Evolutionary conservation across 176 grass and related monocot species (phyloP), one percentile per base, ranked within the genome.

Genomic region (Bothriochloa decipiens): DNA sequence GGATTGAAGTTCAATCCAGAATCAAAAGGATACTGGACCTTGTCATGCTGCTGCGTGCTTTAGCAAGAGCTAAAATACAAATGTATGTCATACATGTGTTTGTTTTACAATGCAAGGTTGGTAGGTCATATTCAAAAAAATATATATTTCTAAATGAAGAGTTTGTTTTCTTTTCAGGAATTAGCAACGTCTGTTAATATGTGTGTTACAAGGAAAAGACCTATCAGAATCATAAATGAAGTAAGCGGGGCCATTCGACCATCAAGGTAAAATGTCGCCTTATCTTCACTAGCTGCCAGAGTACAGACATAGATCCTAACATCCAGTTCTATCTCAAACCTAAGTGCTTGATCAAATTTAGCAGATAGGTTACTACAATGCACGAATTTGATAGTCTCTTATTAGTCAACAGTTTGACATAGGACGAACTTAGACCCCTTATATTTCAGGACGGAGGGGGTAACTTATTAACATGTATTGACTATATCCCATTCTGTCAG

Each of bases 141-240:
- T 32, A 32, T 32, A 32, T 32, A 32, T 62, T 71, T 77, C 28
- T 78, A 63, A 72, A 65, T 43, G 16, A 73, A 39, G 3, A 22
- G 4, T 49, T 76, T 45, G 10, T 47, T 62, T 41, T 85, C 9
- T 37, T 82, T 71, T 70, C 82, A 96, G 94, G 94, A 93, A 81
- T 79, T 92, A 90, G 88, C 79, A 65, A 73, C 86, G 47, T 87
- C 70, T 62, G 82, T 81, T 40, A 80, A 73, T 82, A 65, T 95
- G 75, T 92, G 83, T 85, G 79, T 63, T 60, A 90, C 84, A 61
- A 87, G 85, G 86, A 95, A 85, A 83, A 92, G 32, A 57, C 72
- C 85, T 49, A 84, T 87, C 41, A 89, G 85, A 82, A 92, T 95
- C 86, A 87, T 95, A 85, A 87, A 92, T 58, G 88, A 81, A 70